phyloP scores from a whole-genome alignment of 441 rosid species.

The Breynia disticha region DNA sequence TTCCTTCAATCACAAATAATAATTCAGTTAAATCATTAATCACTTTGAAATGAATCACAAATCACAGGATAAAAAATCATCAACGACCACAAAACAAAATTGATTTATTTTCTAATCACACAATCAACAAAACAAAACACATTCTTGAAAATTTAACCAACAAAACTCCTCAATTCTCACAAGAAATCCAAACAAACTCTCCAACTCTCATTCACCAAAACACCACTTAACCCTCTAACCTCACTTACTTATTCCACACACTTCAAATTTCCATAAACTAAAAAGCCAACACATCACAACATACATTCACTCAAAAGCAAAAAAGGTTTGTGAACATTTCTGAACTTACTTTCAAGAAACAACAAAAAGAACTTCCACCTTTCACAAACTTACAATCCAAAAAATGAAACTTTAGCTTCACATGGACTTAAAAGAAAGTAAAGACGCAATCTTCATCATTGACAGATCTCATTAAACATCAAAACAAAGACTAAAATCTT shows the following conservation, averaged over 20 bases:
- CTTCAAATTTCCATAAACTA: background rate
- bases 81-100: too few relatives aligned
- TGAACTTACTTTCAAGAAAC: background rate
- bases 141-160: too few relatives aligned
- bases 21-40: background rate
- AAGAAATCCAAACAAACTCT: too few relatives aligned
- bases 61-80: background rate
- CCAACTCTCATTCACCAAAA: too few relatives aligned
- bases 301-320: background rate
- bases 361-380: background rate
- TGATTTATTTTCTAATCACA: too few relatives aligned
- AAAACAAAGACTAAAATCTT: background rate
- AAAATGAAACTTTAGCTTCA: background rate
- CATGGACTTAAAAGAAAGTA: background rate
- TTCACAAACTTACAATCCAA: background rate
- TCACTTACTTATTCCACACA: too few relatives aligned
- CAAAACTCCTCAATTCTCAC: too few relatives aligned
- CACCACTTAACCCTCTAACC: too few relatives aligned
- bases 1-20: conserved; percentile 15
- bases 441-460: background rate
- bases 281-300: background rate
- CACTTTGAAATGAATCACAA: background rate
- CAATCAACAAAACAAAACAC: too few relatives aligned
- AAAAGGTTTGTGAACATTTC: background rate
- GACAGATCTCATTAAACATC: background rate